Evolutionary conservation across 1,139 yeast species (phyloP), one percentile per base, ranked within the genome.

Genomic region (Nakaseomyces delphensis): DNA sequence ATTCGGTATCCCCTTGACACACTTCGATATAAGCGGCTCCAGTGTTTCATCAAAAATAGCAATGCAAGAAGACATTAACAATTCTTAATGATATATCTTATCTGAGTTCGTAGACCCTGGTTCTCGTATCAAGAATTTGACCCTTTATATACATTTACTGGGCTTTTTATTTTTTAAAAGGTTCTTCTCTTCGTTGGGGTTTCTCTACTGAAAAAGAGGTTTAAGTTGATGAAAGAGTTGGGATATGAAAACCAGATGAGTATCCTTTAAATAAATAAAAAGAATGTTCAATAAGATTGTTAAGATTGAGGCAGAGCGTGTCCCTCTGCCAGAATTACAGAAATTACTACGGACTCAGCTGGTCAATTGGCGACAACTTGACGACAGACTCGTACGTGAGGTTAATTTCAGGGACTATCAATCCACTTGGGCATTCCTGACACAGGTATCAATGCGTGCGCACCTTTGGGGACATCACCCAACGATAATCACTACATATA

Each of bases 391-490:
- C 4, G 41, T 49, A 3, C 57, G 67, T 35, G 59, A 67, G 16
- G 72, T 70, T 52, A 60, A 57, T 33, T 70, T 82, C 51, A 66
- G 63, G 42, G 68, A 69, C 36, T 82, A 73, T 55, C 77, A 76
- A 45, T 67, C 68, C 27, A 79, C 89, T 0, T 79, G 87, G 85
- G 64, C 70, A 4, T 83, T 83, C 54, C 64, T 85, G 20, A 79
- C 76, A 23, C 70, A 71, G 43, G 73, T 83, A 1, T 77, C 87
- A 1, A 63, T 75, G 63, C 65, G 76, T 38, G 72, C 86, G 1
- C 83, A 82, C 55, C 53, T 66, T 1, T 62, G 67, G 54, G 80
- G 77, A 21, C 95, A 85, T 54, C 95, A 85, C 57, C 94, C 95
- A 0, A 76, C 77, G 0, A 76, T 82, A 3, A 66, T 66, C 1